These are phyloP conservation scores for Tetrahymena malaccensis DNA, from an alignment of 73 alveolate genomes.

Conservation along the genomic window DNA sequence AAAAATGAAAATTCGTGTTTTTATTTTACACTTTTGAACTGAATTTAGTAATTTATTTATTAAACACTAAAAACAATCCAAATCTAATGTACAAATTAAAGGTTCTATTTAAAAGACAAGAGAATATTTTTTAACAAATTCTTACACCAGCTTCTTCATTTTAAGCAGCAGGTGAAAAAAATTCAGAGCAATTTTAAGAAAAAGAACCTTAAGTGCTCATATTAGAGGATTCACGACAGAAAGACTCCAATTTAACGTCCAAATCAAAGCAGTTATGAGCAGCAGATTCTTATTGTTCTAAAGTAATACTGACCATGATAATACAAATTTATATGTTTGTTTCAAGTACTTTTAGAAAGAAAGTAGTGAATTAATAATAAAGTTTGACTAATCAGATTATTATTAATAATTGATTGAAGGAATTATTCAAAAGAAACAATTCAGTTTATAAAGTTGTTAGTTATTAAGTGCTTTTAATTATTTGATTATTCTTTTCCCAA, in stretches of 20 bases:
- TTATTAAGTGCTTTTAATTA: background rate
- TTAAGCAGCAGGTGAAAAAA: background rate
- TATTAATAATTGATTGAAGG: background rate
- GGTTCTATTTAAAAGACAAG: background rate
- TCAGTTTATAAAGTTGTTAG: background rate
- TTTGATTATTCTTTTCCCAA: background rate
- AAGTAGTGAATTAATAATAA: background rate
- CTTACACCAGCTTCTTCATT: background rate
- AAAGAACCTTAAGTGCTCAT: background rate
- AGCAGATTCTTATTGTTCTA: background rate
- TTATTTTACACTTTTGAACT: background rate
- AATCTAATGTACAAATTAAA: background rate
- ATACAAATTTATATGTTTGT: background rate
- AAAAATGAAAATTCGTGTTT: background rate
- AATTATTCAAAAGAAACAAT: background rate
- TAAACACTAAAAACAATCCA: background rate
- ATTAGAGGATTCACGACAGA: background rate
- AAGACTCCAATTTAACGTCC: too few species aligned
- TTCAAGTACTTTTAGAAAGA: background rate
- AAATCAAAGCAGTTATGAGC: background rate
- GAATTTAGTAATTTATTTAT: background rate
- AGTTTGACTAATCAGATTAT: background rate
- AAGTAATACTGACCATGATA: background rate
- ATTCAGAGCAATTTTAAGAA: background rate
- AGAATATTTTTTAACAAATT: background rate